These are phyloP conservation scores for Selenicereus undatus DNA, from an alignment of 148 eudicot genomes.

Conservation along the genomic window DNA sequence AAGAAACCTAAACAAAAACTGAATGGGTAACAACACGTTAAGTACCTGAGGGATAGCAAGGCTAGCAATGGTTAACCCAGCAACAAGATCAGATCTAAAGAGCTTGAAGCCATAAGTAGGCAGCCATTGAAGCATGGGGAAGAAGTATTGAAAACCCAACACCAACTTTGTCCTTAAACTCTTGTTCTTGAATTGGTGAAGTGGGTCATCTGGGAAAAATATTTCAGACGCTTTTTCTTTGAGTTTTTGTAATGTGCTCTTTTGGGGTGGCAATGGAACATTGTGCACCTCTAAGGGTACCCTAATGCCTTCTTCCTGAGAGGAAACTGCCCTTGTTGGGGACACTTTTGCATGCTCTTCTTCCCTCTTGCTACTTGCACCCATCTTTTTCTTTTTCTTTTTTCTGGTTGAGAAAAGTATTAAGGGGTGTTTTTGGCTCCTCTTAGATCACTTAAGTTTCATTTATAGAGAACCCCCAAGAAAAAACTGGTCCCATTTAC, in stretches of 20 bases:
- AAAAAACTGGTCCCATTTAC: conserved; percentile 14
- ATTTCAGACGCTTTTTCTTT: conserved; percentile 54
- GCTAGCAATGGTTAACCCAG: conserved; percentile 97
- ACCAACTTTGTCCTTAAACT: conserved; percentile 38
- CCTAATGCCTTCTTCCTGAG: conserved; percentile 2
- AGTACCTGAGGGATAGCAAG: conserved; percentile 90
- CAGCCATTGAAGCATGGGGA: conserved; percentile 80
- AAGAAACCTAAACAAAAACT: neutral
- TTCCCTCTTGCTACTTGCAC: neutral
- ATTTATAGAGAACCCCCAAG: neutral
- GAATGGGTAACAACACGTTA: neutral
- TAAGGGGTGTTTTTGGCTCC: neutral
- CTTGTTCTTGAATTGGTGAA: conserved; percentile 72
- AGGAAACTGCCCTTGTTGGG: conserved; percentile 8
- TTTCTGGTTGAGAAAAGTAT: neutral
- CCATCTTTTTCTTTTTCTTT: neutral
- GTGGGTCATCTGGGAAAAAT: conserved; percentile 90
- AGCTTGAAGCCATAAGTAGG: conserved; percentile 54
- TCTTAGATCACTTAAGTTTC: neutral
- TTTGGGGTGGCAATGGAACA: conserved; percentile 56
- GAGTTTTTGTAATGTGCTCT: conserved; percentile 56
- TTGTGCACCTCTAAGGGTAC: conserved; percentile 25
- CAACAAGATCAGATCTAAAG: conserved; percentile 61
- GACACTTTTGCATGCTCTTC: conserved; percentile 10
- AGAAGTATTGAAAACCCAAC: conserved; percentile 64